phyloP scores from a whole-genome alignment of 768 basidiomycete species.

The Candolleomyces efflorescens region DNA sequence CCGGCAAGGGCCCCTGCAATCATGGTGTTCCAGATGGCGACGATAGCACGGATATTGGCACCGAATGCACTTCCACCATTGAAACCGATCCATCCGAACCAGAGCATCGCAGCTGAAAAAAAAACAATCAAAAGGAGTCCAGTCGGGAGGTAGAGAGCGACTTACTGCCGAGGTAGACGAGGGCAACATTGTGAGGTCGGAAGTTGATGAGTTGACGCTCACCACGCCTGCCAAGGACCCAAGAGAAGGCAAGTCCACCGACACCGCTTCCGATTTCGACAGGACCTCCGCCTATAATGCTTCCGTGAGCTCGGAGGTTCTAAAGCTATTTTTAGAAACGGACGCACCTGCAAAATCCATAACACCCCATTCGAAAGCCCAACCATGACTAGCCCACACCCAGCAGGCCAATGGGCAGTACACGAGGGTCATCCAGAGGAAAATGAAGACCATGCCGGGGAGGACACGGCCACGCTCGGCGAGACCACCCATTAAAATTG shows the following conservation, averaged over 20 bases:
- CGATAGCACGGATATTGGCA: constrained; percentile 81
- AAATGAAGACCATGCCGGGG: constrained; percentile 77
- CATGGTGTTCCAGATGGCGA: constrained; percentile 89
- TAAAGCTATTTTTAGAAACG: constrained; percentile 2
- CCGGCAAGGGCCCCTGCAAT: constrained; percentile 78
- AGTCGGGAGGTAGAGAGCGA: background rate
- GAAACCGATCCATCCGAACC: constrained; percentile 90
- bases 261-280: constrained; percentile 87
- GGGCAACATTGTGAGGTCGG: constrained; percentile 83
- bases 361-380: constrained; percentile 82
- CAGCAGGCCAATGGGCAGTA: constrained; percentile 87
- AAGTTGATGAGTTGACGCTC: constrained; percentile 73
- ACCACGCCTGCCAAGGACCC: constrained; percentile 80
- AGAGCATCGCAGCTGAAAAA: constrained; percentile 61
- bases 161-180: constrained; percentile 73
- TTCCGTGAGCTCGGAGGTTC: background rate
- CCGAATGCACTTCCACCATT: constrained; percentile 89
- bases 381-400: constrained; percentile 79
- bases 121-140: background rate
- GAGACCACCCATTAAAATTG: constrained; percentile 71
- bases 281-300: constrained; percentile 67
- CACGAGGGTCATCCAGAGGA: constrained; percentile 83
- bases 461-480: constrained; percentile 85
- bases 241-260: constrained; percentile 79
- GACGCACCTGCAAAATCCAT: constrained; percentile 79